Evolutionary conservation across 257 asterid genomes (phyloP).

Genomic region (Jaltomata sinuosa): DNA sequence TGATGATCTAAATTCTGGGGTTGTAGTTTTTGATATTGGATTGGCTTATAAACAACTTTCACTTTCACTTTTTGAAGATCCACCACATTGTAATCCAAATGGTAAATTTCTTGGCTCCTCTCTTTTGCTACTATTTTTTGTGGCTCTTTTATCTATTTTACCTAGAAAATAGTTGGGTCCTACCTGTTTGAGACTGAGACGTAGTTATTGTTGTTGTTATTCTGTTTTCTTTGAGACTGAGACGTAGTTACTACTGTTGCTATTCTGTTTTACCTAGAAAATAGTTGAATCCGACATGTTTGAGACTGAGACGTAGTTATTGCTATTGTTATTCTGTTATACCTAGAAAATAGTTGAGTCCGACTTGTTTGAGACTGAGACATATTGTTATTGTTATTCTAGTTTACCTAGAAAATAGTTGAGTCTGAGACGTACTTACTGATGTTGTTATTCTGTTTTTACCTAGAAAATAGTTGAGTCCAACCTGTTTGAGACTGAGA

Average conservation of each 20-base stretch:
- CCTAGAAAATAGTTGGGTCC: neutral
- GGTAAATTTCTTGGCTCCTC: neutral
- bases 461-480: too few relatives aligned
- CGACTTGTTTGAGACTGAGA: neutral
- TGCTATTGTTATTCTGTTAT: neutral
- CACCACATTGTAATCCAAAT: conserved; percentile 27
- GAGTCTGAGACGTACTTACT: too few relatives aligned
- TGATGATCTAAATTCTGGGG: conserved; percentile 35
- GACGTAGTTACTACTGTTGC: neutral
- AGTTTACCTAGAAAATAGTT: too few relatives aligned
- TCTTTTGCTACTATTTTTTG: neutral
- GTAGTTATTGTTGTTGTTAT: neutral
- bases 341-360: neutral
- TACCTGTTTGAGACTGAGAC: neutral
- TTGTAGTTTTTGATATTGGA: conserved; percentile 44
- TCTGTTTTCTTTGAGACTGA: neutral
- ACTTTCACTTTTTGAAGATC: conserved; percentile 39
- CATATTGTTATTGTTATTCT: too few relatives aligned
- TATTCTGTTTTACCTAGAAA: neutral
- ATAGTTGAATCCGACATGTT: neutral
- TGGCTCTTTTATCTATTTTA: neutral
- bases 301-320: neutral
- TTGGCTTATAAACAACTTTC: conserved; percentile 47
- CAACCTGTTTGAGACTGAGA: too few relatives aligned
- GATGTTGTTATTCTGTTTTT: too few relatives aligned